phyloP scores from a whole-genome alignment of 495 filamentous ascomycete species.

The Penicillium waksmanii region DNA sequence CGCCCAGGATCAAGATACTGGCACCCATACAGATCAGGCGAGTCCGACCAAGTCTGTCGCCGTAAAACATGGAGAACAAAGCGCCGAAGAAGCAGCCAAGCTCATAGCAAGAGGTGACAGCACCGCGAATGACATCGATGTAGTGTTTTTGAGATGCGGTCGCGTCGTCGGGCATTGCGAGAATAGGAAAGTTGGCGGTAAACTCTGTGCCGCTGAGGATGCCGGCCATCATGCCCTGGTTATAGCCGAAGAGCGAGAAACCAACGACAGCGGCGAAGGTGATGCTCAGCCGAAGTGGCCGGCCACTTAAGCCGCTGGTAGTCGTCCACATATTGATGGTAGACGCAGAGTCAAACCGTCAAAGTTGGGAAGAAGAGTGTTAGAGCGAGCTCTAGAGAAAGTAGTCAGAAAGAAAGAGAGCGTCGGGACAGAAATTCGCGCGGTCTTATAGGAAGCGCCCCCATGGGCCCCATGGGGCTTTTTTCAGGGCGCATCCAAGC shows the following conservation, averaged over 20 bases:
- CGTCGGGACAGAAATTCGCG: slow-evolving; percentile 2
- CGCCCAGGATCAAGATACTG: slow-evolving; percentile 71
- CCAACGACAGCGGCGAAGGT: slow-evolving; percentile 55
- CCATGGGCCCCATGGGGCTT: slow-evolving; percentile 8
- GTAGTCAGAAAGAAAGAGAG: slow-evolving; percentile 3
- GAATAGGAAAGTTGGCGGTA: slow-evolving; percentile 65
- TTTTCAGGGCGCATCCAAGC: slow-evolving; percentile 4
- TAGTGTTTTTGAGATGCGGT: slow-evolving; percentile 19
- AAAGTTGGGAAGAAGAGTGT: slow-evolving; percentile 1
- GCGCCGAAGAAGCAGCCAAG: slow-evolving; percentile 77
- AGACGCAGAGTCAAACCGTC: neutral
- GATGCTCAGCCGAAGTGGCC: slow-evolving; percentile 40
- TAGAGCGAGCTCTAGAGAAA: slow-evolving; percentile 11
- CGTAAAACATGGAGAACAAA: slow-evolving; percentile 67
- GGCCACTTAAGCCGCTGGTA: slow-evolving; percentile 40
- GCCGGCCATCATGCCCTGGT: slow-evolving; percentile 75
- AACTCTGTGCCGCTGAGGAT: slow-evolving; percentile 75
- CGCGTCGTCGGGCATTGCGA: slow-evolving; percentile 34
- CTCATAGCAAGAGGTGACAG: slow-evolving; percentile 81
- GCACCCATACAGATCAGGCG: slow-evolving; percentile 64
- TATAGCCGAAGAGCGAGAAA: slow-evolving; percentile 76
- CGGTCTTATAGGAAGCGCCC: slow-evolving; percentile 21
- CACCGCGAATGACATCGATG: slow-evolving; percentile 73
- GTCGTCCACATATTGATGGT: slow-evolving; percentile 46
- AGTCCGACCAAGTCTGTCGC: slow-evolving; percentile 69